Evolutionary conservation across 148 eudicot species (phyloP), one percentile per base, ranked within the genome.

Genomic region (Fallopia convolvulus): DNA sequence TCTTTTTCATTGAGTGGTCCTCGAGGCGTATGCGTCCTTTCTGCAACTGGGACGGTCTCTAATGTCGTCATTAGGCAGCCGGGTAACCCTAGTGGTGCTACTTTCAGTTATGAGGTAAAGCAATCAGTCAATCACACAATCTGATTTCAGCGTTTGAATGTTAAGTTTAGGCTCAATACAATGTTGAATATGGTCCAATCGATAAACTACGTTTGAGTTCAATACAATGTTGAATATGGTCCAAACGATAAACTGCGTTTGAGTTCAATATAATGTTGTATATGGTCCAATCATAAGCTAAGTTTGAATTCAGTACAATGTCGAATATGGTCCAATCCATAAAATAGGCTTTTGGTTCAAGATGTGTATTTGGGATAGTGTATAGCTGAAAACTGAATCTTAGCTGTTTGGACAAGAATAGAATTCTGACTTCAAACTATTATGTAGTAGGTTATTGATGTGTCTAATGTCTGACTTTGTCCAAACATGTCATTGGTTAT

Each of bases 31-130:
- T 72, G 75, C 8, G 75, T 72, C 44, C 75, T 42, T 18, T 72
- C 75, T 72, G 75, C 75, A 3, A 72, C 53, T 11, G 75, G 75
- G 75, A 72, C 33, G 21, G 75, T 72, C 26, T 72, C 75, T 47
- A 72, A 47, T 47, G 75, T 72, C 7, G 53, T 53, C 75, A 72
- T 72, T 11, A 72, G 75, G 75, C 72, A 66, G 36, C 72, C 72
- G 32, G 72, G 72, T 33, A 33, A 44, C 36, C 72, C 44, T 1
- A 36, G 42, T 17, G 72, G 72, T 33, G 72, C 72, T 14, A 66
- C 72, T 32, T 66, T 66, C 20, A 66, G 72, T 66, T 66, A 66
- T 40, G 72, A 66, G 72, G 72, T 66, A 66, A 66, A 11, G 6
- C 8, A 1, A 10, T 8, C 65, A 3, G 30, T 26, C 30, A 26